Evolutionary conservation across 257 asterid genomes (phyloP).

Genomic region (Fraxinus excelsior): DNA sequence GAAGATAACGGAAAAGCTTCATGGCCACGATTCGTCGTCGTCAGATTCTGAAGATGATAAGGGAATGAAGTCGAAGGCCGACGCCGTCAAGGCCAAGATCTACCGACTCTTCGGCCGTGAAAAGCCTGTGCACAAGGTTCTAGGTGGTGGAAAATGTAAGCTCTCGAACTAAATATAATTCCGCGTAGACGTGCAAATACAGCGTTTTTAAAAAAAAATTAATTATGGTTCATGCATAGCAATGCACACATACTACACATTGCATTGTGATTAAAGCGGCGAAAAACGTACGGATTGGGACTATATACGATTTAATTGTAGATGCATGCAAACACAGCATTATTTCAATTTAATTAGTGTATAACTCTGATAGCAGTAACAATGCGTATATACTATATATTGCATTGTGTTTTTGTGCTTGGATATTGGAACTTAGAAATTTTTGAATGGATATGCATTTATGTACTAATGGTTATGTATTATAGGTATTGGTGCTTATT

Average conservation of each 20-base stretch:
- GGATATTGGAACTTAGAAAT: background rate
- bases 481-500: background rate
- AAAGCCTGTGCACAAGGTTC: slow-evolving; percentile 24
- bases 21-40: slow-evolving; percentile 43
- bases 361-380: background rate
- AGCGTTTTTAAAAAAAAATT: background rate
- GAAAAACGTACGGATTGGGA: background rate
- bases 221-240: background rate
- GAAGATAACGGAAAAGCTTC: slow-evolving; percentile 40
- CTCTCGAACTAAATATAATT: background rate
- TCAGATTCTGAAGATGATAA: slow-evolving; percentile 37
- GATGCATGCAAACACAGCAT: background rate
- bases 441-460: background rate
- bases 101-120: slow-evolving; percentile 28
- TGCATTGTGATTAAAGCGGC: background rate
- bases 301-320: background rate
- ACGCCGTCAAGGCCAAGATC: slow-evolving; percentile 15
- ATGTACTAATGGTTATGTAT: background rate
- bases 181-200: background rate
- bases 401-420: background rate
- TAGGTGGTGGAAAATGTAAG: slow-evolving; percentile 29
- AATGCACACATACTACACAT: background rate
- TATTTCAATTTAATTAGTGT: background rate
- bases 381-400: background rate
- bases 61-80: slow-evolving; percentile 27